Evolutionary conservation across 768 basidiomycete genomes (phyloP), one percentile per base, ranked within the genome.

Genomic region (Suillus plorans): DNA sequence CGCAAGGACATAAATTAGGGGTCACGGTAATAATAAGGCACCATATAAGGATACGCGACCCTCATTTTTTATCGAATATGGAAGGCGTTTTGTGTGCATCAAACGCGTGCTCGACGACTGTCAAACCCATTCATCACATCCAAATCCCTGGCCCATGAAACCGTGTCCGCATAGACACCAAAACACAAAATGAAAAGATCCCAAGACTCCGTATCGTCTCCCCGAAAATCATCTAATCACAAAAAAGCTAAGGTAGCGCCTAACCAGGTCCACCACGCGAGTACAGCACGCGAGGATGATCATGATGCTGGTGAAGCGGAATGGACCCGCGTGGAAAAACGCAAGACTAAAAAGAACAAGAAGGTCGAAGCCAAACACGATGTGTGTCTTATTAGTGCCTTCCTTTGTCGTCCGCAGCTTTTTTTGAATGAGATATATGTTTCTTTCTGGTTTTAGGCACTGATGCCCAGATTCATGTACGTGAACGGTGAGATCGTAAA

Each of bases 391-490:
- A 53, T 55, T 44, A 28, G 18, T 44, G 39, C 44, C 16, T 44
- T 45, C 12, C 44, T 37, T 58, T 44, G 36, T 42, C 57, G 37
- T 50, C 61, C 31, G 31, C 45, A 49, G 18, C 36, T 47, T 55
- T 63, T 55, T 44, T 56, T 63, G 31, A 63, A 66, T 63, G 61
- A 47, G 37, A 62, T 63, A 63, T 70, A 61, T 59, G 12, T 57
- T 66, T 61, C 31, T 42, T 37, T 49, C 14, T n/a, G 12, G 60
- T 64, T 64, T 52, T 65, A 71, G 69, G 69, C 67, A 10, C 36
- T 49, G 61, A 44, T 84, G 45, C 91, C 94, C 0, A 78, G 85
- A 63, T 96, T 97, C 75, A 86, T 94, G 83, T 97, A 95, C 69
- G 85, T 86, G 42, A 91, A 88, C 68, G 78, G 80, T 16, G 93